Base-by-base conservation (phyloP, 495 filamentous ascomycete species). In the Trichoderma virens region DNA sequence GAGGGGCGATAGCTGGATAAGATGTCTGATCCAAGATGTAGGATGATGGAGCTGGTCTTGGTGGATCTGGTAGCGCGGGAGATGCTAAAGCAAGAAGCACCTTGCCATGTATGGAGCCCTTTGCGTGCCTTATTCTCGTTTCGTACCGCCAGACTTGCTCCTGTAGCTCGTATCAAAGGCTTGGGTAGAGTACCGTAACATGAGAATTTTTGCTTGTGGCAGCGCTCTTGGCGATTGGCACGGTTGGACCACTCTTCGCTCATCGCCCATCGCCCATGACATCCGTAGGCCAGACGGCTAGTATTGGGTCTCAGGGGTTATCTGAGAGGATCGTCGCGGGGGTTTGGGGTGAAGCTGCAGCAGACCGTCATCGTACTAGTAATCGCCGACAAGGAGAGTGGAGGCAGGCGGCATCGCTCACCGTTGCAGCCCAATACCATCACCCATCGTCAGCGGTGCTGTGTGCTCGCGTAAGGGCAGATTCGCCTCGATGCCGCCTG, bases 241-340 rank as follows among this genome's bases (percentile, higher is more conserved):
- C 9, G 20, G 51, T 16, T 25, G 28, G 18, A 5, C n/a, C n/a
- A n/a, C n/a, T n/a, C n/a, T n/a, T n/a, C n/a, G n/a, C n/a, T n/a
- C n/a, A 30, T 60, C 25, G 56, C 38, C 3, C 14, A 41, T 47
- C 20, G 43, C 18, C 18, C 43, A n/a, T 61, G 14, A 30, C 59
- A 61, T 35, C 59, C 31, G 8, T 30, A 61, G 59, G 54, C 18
- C 13, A 28, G 7, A 23, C 20, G 23, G 59, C 59, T 61, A 30
- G 28, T 14, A 39, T 35, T 30, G 31, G 35, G 51, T 56, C 51
- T 56, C 25, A 30, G 27, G 27, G 23, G 51, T 30, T 30, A 56
- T 56, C 51, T 56, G 7, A 56, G 51, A 30, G 51, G 51, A 56
- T 56, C 51, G 51, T 56, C 51, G 27, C 51, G 51, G 51, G 51